phyloP scores from a whole-genome alignment of 2,329 filamentous ascomycete genomes.

The Zymoseptoria tritici region DNA sequence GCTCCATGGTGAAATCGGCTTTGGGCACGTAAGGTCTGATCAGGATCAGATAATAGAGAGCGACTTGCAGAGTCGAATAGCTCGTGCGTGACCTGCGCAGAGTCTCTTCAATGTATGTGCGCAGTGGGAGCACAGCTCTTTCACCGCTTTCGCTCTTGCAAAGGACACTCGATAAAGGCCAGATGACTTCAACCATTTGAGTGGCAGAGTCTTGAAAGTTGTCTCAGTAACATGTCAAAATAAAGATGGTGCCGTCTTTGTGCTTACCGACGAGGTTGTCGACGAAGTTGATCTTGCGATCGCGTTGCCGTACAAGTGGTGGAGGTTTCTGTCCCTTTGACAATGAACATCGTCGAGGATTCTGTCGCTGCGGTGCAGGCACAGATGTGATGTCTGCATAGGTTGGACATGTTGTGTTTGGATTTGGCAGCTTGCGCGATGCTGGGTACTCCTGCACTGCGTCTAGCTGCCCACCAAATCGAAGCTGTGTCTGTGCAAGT shows the following conservation, averaged over 20 bases:
- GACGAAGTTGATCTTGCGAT: conserved; percentile 91
- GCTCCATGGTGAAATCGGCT: conserved; percentile 79
- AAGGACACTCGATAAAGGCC: conserved; percentile 79
- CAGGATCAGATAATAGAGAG: conserved; percentile 89
- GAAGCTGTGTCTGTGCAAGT: conserved; percentile 18
- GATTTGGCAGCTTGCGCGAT: conserved; percentile 7
- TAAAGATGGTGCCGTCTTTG: conserved; percentile 8
- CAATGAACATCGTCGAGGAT: conserved; percentile 51
- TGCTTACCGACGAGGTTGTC: conserved; percentile 94
- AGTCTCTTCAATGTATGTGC: conserved; percentile 96
- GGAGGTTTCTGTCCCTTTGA: conserved; percentile 59
- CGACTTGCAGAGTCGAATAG: conserved; percentile 95
- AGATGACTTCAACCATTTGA: conserved; percentile 94
- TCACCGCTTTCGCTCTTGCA: conserved; percentile 63
- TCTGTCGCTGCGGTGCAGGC: conserved; percentile 55
- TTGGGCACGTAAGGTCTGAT: conserved; percentile 84
- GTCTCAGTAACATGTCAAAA: conserved; percentile 30
- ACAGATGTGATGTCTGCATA: conserved; percentile 39
- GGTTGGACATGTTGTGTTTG: conserved; percentile 17
- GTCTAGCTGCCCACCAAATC: conserved; percentile 8
- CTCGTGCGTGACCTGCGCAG: conserved; percentile 89
- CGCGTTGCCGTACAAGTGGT: conserved; percentile 72
- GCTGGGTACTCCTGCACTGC: conserved; percentile 4
- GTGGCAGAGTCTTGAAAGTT: conserved; percentile 75
- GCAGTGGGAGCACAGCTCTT: conserved; percentile 77